Evolutionary conservation across 805 yeast species (phyloP).

Genomic region (Lipomyces orientalis): DNA sequence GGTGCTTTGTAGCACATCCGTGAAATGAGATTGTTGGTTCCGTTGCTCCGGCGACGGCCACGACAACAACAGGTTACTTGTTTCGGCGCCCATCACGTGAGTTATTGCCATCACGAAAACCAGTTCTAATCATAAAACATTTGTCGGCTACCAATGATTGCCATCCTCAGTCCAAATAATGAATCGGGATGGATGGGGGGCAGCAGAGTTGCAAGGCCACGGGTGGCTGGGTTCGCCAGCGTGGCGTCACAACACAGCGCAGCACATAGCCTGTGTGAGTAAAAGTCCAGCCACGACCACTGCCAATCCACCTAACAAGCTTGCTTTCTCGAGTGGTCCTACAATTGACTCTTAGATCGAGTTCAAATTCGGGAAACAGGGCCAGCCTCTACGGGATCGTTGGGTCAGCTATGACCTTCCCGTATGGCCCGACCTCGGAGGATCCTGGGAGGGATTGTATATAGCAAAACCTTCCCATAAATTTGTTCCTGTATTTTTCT

Average conservation of each 20-base stretch:
- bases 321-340: neutral
- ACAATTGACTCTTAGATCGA: too few species aligned
- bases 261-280: too few species aligned
- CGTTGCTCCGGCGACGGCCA: neutral
- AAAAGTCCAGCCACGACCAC: neutral
- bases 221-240: neutral
- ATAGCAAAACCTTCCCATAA: neutral
- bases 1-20: neutral
- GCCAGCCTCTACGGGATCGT: neutral
- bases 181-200: too few species aligned
- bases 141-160: too few species aligned
- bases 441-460: neutral
- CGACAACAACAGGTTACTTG: too few species aligned
- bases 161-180: too few species aligned
- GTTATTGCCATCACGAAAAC: too few species aligned
- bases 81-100: too few species aligned
- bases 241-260: neutral
- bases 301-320: neutral
- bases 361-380: neutral
- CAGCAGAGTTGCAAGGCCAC: neutral
- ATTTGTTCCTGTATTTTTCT: neutral
- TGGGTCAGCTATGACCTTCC: neutral
- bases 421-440: neutral
- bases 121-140: too few species aligned
- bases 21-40: neutral